Evolutionary conservation across 257 asterid species (phyloP), one percentile per base, ranked within the genome.

Genomic region (Orobanche coerulescens): DNA sequence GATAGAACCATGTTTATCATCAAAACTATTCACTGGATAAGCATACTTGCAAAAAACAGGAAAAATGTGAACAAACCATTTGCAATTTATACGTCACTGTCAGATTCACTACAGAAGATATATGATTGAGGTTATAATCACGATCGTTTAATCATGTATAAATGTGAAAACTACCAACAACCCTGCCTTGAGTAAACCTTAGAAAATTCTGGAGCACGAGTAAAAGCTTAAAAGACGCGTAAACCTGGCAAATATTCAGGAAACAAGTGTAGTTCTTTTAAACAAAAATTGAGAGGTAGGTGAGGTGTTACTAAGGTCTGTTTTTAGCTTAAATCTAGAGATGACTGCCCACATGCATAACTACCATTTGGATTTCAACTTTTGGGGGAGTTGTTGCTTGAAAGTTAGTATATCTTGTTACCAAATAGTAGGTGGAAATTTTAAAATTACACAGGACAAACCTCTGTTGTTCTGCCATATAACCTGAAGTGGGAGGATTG

Each of bases 391-490:
- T 61, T 28, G 46, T 51, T 6, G 33, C 23, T 20, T 30, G 53
- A 36, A 64, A 51, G 56, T 58, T 40, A 58, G 58, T 18, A 3
- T 14, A 28, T 42, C 10, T 62, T 8, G 16, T 46, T 54, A 18
- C 47, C 36, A 58, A 15, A 22, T 4, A 48, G 7, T 28, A 65
- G 5, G 20, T 47, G 42, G 40, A 51, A 20, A 49, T 8, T 43
- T 24, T 42, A 19, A 15, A 15, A 5, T 43, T 57, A 43, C 26
- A 28, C 50, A 62, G 65, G 65, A 73, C 76, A 66, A 54, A 92
- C 98, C 98, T 92, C 95, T 67, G 97, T 86, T 76, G 64, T 77
- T 33, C 49, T 71, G 64, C 73, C 86, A 69, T 64, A 59, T 61
- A 65, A 64, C 73, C 79, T 65, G 81, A 66, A 67, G 81, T 91